Conservation (phyloP, 2,329 filamentous ascomycete species). For the Davidsoniella neocaledoniae region DNA sequence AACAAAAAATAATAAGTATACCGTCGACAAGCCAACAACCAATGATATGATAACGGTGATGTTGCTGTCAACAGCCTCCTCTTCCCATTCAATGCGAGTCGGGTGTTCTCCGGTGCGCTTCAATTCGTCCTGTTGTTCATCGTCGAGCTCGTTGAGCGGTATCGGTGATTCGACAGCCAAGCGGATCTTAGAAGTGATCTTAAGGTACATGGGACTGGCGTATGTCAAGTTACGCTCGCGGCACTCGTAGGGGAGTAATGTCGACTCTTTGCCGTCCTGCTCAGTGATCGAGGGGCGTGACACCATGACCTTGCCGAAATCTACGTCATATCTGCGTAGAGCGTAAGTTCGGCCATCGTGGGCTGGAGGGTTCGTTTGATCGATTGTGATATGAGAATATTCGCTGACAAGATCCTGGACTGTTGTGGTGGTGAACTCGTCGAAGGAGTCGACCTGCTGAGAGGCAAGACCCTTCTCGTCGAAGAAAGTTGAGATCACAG, state of each 20-base stretch:
- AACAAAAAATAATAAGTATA: not conserved
- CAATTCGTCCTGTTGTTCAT: constrained; percentile 40
- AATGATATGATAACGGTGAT: constrained; percentile 19
- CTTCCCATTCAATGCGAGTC: constrained; percentile 41
- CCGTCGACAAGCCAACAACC: too few relatives aligned
- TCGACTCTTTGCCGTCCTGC: constrained; percentile 72
- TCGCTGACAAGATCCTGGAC: constrained; percentile 92
- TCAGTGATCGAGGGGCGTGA: constrained; percentile 84
- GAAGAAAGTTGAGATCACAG: constrained; percentile 93
- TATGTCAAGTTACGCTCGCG: constrained; percentile 93
- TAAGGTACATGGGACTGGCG: constrained; percentile 75
- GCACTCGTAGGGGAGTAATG: constrained; percentile 84
- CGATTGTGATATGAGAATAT: constrained; percentile 79
- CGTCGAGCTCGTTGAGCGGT: constrained; percentile 50
- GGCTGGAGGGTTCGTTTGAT: constrained; percentile 70
- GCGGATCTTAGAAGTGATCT: constrained; percentile 71
- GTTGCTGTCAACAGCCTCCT: constrained; percentile 31
- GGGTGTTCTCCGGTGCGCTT: constrained; percentile 38
- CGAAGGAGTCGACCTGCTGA: constrained; percentile 95
- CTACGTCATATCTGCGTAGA: constrained; percentile 84
- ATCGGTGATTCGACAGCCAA: constrained; percentile 61
- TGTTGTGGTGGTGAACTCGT: constrained; percentile 87
- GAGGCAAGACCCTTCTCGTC: constrained; percentile 90
- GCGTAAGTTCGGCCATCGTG: constrained; percentile 65
- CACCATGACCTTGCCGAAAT: constrained; percentile 79